phyloP scores from a whole-genome alignment of 1,139 yeast species.

The Saccharomyces uvarum region DNA sequence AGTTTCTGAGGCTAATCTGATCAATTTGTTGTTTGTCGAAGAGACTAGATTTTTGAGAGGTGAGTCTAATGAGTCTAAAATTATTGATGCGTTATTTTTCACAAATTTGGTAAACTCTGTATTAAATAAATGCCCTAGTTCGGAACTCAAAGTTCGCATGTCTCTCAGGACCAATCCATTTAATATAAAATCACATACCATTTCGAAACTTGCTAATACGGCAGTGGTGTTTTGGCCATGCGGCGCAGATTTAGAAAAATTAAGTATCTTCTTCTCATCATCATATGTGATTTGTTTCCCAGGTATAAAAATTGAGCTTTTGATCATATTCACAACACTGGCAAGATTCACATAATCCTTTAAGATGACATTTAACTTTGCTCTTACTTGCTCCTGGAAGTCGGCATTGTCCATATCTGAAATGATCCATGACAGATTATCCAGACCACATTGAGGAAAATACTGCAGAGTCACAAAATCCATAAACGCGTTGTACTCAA shows the following conservation, averaged over 20 bases:
- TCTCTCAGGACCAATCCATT: constrained; percentile 7
- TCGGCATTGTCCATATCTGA: constrained; percentile 19
- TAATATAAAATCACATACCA: constrained; percentile 14
- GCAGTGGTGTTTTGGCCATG: neutral
- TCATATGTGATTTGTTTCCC: constrained; percentile 2
- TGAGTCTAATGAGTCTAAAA: constrained; percentile 13
- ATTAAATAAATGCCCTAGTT: constrained; percentile 17
- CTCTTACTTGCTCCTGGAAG: constrained; percentile 18
- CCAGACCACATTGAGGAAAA: constrained; percentile 16
- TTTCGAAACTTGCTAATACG: constrained; percentile 12
- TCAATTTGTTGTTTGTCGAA: constrained; percentile 11
- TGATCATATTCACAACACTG: constrained; percentile 9
- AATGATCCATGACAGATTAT: constrained; percentile 23
- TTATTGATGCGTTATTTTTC: constrained; percentile 18
- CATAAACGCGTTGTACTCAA: constrained; percentile 18
- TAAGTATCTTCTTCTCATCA: constrained; percentile 1
- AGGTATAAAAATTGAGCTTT: constrained; percentile 11
- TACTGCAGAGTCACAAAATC: constrained; percentile 13
- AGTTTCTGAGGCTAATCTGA: constrained; percentile 9
- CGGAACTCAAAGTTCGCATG: constrained; percentile 7
- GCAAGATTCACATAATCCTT: constrained; percentile 14
- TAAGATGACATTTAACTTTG: constrained; percentile 11
- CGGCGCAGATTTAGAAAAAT: neutral
- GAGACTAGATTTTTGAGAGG: constrained; percentile 8
- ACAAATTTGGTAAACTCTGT: constrained; percentile 23